phyloP scores from a whole-genome alignment of 345 rosid species.

The Acer negundo region DNA sequence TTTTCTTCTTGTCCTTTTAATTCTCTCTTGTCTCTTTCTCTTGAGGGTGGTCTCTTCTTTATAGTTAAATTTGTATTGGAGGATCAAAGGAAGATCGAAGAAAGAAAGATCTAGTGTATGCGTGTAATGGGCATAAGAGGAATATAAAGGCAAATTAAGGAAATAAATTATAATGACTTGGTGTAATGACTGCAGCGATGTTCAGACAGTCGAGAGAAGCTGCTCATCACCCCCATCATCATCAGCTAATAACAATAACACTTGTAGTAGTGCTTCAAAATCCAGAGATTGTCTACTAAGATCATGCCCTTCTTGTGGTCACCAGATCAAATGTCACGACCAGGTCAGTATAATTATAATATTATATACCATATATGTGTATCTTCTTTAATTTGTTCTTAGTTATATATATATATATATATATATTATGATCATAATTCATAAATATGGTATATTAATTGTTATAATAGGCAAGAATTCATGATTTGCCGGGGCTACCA shows the following conservation, averaged over 20 bases:
- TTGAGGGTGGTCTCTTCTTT: slow-evolving; percentile 2
- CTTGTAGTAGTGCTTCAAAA: slow-evolving; percentile 24
- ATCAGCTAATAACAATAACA: slow-evolving; percentile 14
- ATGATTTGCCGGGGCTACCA: slow-evolving; percentile 91
- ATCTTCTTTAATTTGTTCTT: neutral
- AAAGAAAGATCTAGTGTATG: slow-evolving; percentile 22
- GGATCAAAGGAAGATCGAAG: slow-evolving; percentile 22
- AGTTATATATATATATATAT: too few relatives aligned
- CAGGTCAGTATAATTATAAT: slow-evolving; percentile 41
- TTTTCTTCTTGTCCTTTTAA: slow-evolving; percentile 31
- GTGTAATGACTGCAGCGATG: slow-evolving; percentile 83
- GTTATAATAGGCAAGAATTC: slow-evolving; percentile 56
- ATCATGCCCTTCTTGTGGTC: slow-evolving; percentile 94
- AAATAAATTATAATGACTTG: slow-evolving; percentile 59
- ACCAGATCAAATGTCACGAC: slow-evolving; percentile 71
- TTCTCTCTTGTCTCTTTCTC: slow-evolving; percentile 21
- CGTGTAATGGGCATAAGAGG: slow-evolving; percentile 43
- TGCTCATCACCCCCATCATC: slow-evolving; percentile 33
- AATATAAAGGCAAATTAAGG: slow-evolving; percentile 11
- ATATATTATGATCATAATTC: neutral
- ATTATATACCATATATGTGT: too few relatives aligned
- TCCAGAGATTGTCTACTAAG: slow-evolving; percentile 37
- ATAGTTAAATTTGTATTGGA: slow-evolving; percentile 38
- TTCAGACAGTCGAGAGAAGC: slow-evolving; percentile 58
- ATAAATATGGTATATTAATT: too few relatives aligned